Evolutionary conservation across 495 filamentous ascomycete species (phyloP), one percentile per base, ranked within the genome.

Genomic region (Polyplosphaeria fusca): DNA sequence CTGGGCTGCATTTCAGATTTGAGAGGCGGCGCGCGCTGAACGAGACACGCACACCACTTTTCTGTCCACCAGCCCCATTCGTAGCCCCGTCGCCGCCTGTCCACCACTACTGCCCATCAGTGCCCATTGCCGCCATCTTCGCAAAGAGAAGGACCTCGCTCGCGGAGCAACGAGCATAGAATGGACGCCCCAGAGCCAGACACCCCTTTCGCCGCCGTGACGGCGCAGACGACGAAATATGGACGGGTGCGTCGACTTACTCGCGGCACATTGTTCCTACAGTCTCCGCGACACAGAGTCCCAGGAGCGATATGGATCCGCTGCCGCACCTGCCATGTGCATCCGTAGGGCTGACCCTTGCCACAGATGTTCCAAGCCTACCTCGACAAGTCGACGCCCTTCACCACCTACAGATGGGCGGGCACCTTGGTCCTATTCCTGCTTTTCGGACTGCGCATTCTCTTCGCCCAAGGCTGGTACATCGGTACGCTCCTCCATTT

Each of bases 401-500:
- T 84, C 70, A 82, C 86, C 35, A 71, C 82, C 48, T 95, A 96
- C 72, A 83, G 93, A 74, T 98, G 93, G 93, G 74, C 85, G 49
- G 83, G 86, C 71, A 95, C 91, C 16, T 86, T 65, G 20, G 80
- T 82, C 9, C 77, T 87, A 23, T 81, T 97, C 50, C 47, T 87
- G 52, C 14, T 89, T 50, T 96, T 98, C 80, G 89, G 91, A 70
- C 67, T 92, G 55, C 84, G 93, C 62, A 91, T 98, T 64, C 75
- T 98, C 62, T 52, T 94, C 18, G 88, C 91, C 44, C 90, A 96
- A 76, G 93, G 93, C 68, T 98, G 93, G 93, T 98, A 98, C 66
- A 96, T 98, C 52, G 91, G 92, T 97, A 79, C 41, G 7, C 37
- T 37, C 37, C 28, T 26, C 26, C 30, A 9, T 32, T 24, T 27